Percentiles rank a stretch among this genome's conserved stretches.
phyloP scores from a whole-genome alignment of 2,329 filamentous ascomycete species.

The Epichloe aotearoae region DNA sequence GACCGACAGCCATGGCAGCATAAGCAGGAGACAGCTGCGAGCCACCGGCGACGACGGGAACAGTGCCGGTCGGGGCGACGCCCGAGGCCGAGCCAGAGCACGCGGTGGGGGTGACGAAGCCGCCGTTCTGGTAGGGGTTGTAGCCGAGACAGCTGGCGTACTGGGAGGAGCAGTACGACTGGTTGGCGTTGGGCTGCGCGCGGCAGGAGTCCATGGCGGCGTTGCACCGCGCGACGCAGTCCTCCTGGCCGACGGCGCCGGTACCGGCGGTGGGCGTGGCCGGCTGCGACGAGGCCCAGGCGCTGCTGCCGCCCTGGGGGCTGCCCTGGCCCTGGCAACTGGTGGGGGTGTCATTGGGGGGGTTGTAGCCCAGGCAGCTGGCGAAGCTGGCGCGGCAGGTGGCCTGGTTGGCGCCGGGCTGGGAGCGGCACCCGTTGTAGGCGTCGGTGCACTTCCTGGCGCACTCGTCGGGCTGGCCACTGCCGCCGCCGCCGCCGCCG shows the following conservation, averaged over 20 bases:
- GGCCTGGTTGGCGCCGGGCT: neutral
- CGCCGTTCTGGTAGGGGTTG: neutral
- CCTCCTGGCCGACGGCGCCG: neutral
- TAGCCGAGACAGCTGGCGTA: conserved; percentile 3
- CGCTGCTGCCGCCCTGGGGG: too few species aligned
- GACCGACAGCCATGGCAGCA: conserved; percentile 1
- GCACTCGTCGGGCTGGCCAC: too few species aligned
- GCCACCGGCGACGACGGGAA: neutral
- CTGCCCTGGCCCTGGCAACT: too few species aligned
- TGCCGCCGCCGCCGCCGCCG: too few species aligned
- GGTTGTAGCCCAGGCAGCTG: too few species aligned
- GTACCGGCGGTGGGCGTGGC: neutral
- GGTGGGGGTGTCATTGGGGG: too few species aligned
- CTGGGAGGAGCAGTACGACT: neutral
- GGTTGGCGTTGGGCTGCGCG: neutral
- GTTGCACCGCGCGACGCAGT: conserved; percentile 1
- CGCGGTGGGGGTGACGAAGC: neutral
- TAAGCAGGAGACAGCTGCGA: conserved; percentile 1
- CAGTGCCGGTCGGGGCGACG: neutral
- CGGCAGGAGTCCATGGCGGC: neutral
- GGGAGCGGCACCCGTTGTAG: neutral
- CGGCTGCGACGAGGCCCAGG: too few species aligned
- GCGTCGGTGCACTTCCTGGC: neutral
- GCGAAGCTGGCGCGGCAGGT: too few species aligned
- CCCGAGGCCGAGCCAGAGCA: neutral